A percentile compares a stretch with the other conserved stretches of the same genome.
Evolutionary conservation across 2,329 filamentous ascomycete genomes (phyloP).

Genomic region (Lasiodiplodia sp.): DNA sequence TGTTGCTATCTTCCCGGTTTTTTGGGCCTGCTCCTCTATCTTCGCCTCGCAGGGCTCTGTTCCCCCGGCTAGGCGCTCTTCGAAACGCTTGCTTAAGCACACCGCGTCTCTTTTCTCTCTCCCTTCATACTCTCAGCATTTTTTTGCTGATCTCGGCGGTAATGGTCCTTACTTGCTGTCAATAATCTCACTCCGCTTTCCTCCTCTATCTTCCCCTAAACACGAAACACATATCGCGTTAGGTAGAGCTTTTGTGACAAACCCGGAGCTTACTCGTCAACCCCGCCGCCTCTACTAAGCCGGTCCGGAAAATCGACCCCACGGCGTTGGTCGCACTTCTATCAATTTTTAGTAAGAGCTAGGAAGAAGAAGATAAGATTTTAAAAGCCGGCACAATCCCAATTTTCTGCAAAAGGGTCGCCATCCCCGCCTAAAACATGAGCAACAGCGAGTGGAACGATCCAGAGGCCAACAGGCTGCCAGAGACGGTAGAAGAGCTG

Average conservation of each 20-base stretch:
- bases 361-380: background rate
- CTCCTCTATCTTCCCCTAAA: background rate
- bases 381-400: background rate
- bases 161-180: background rate
- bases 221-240: background rate
- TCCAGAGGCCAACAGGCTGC: slow-evolving; percentile 53
- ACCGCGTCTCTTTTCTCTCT: too few relatives aligned
- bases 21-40: background rate
- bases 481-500: slow-evolving; percentile 51
- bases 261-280: slow-evolving; percentile 1
- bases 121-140: too few relatives aligned
- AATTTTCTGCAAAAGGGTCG: background rate
- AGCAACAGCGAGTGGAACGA: slow-evolving; percentile 57
- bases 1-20: too few relatives aligned
- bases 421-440: slow-evolving; percentile 37
- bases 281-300: slow-evolving; percentile 38
- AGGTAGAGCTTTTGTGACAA: background rate
- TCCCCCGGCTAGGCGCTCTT: too few relatives aligned
- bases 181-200: background rate
- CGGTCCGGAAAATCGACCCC: slow-evolving; percentile 29
- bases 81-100: too few relatives aligned
- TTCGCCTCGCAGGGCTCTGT: background rate
- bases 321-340: slow-evolving; percentile 26
- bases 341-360: background rate
- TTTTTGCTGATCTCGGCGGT: too few relatives aligned